Evolutionary conservation across 2,329 filamentous ascomycete genomes (phyloP).

Genomic region (Cladorrhinum sp.): DNA sequence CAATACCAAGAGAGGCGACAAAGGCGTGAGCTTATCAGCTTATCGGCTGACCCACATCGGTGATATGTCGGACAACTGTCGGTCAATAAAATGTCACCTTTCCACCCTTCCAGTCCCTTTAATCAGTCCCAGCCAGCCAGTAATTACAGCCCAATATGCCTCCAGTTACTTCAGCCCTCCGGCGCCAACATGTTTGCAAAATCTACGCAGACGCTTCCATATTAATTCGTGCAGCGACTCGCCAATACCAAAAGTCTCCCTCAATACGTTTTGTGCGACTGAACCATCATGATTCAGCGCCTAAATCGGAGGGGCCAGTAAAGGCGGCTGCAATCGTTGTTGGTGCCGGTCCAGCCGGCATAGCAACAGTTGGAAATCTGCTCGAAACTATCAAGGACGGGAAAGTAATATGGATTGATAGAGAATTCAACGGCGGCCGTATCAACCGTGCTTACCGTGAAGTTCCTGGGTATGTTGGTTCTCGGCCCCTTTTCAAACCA

Average conservation of each 20-base stretch:
- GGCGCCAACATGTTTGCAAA: neutral
- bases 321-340: conserved; percentile 20
- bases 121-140: neutral
- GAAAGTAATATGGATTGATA: conserved; percentile 24
- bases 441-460: conserved; percentile 19
- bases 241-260: neutral
- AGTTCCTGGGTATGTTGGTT: conserved; percentile 18
- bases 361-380: conserved; percentile 24
- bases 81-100: neutral
- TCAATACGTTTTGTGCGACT: neutral
- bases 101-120: neutral
- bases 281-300: neutral
- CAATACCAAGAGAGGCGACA: neutral
- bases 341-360: conserved; percentile 24
- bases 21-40: neutral
- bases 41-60: neutral
- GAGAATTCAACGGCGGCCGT: conserved; percentile 16
- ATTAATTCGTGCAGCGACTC: neutral
- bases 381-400: conserved; percentile 13
- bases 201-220: neutral
- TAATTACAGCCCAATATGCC: neutral
- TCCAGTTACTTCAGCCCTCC: neutral
- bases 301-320: neutral
- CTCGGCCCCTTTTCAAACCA: neutral
- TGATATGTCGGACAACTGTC: neutral